A percentile compares a stretch with the other conserved stretches of the same genome.
phyloP scores from a whole-genome alignment of 2,329 filamentous ascomycete genomes.

The Nannizziopsis arthrosporioides region DNA sequence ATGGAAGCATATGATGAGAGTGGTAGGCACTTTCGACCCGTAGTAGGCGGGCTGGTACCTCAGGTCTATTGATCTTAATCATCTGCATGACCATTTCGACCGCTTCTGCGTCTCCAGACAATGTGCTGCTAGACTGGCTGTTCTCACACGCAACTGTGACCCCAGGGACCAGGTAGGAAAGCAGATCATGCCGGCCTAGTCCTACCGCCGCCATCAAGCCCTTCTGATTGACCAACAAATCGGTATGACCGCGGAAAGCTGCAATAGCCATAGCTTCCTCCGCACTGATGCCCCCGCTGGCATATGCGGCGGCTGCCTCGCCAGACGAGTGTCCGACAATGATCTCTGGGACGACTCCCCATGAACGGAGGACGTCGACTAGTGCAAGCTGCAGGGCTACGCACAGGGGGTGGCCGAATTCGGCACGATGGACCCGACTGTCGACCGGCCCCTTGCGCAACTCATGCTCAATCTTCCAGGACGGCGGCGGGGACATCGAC shows the following conservation, averaged over 20 bases:
- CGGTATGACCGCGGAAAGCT: slow-evolving; percentile 33
- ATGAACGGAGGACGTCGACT: slow-evolving; percentile 14
- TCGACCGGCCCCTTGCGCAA: neutral
- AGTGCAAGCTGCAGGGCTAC: slow-evolving; percentile 15
- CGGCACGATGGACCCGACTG: slow-evolving; percentile 5
- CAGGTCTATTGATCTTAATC: too few species aligned
- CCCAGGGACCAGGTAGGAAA: too few species aligned
- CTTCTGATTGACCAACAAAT: too few species aligned
- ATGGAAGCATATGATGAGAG: too few species aligned
- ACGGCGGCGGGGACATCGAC: neutral
- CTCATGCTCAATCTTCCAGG: neutral
- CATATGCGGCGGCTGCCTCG: slow-evolving; percentile 42
- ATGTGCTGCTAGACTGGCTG: too few species aligned
- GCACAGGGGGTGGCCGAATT: slow-evolving; percentile 15
- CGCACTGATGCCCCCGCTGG: slow-evolving; percentile 34
- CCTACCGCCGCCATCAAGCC: slow-evolving; percentile 43
- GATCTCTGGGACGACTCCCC: slow-evolving; percentile 23
- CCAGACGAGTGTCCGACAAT: slow-evolving; percentile 41
- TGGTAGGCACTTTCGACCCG: too few species aligned
- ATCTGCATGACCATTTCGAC: too few species aligned
- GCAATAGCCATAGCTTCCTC: slow-evolving; percentile 35
- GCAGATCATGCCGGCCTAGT: neutral
- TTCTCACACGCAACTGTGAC: too few species aligned
- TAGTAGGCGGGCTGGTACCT: too few species aligned
- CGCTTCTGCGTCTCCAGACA: too few species aligned